Percentiles rank a stretch among this genome's conserved stretches.
phyloP scores from a whole-genome alignment of 345 rosid species.

The Ceriops tagal region DNA sequence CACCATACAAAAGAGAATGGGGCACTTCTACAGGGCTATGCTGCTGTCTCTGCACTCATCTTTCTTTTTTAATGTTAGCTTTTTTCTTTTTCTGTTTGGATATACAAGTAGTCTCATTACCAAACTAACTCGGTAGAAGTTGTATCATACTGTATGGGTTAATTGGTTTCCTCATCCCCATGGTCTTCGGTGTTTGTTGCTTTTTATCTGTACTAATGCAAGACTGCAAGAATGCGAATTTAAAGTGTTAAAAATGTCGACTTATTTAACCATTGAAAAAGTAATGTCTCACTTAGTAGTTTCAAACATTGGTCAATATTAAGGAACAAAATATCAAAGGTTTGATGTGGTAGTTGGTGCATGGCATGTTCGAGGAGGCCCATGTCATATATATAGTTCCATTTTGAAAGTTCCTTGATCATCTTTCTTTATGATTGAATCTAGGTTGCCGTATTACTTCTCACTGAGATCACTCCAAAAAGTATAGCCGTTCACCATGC shows the following conservation, averaged over 20 bases:
- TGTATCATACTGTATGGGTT: too few relatives aligned
- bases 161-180: too few relatives aligned
- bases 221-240: too few relatives aligned
- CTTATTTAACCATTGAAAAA: too few relatives aligned
- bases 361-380: neutral
- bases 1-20: neutral
- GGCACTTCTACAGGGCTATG: neutral
- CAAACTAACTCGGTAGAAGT: too few relatives aligned
- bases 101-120: too few relatives aligned
- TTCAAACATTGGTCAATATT: neutral
- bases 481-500: slow-evolving; percentile 97
- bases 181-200: too few relatives aligned
- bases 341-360: neutral
- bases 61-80: neutral
- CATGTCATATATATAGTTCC: neutral
- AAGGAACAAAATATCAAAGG: neutral
- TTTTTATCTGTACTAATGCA: too few relatives aligned
- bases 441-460: slow-evolving; percentile 89
- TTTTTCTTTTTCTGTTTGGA: too few relatives aligned
- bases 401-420: slow-evolving; percentile 10
- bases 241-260: too few relatives aligned
- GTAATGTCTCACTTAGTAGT: neutral
- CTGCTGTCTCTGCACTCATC: neutral
- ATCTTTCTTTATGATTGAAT: slow-evolving; percentile 9
- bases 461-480: slow-evolving; percentile 98